Evolutionary conservation across 2,329 filamentous ascomycete genomes (phyloP).

Genomic region (Trichoderma simmonsii): DNA sequence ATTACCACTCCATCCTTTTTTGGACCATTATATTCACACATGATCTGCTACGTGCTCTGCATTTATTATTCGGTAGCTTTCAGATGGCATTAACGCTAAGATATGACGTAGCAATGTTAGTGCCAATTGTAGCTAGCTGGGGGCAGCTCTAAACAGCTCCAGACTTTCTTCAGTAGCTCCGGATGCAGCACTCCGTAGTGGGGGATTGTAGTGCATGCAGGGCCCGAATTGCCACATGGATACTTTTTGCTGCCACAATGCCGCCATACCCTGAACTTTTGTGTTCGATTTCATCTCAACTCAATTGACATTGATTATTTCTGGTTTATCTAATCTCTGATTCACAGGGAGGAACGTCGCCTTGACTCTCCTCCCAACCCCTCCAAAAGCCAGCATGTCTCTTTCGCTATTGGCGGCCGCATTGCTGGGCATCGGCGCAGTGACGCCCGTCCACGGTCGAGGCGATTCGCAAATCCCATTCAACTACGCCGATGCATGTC

Average conservation of each 20-base stretch:
- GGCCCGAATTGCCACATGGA: background rate
- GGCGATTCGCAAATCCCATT: constrained; percentile 28
- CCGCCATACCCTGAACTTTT: background rate
- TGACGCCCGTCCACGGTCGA: constrained; percentile 19
- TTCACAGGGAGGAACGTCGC: background rate
- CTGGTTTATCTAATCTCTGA: background rate
- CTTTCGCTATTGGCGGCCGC: constrained; percentile 27
- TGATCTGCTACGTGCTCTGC: background rate
- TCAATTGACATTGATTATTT: background rate
- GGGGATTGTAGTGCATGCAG: constrained; percentile 5
- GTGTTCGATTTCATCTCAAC: background rate
- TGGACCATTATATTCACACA: background rate
- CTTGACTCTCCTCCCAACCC: constrained; percentile 3
- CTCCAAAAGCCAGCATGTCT: constrained; percentile 23
- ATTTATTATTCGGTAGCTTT: background rate
- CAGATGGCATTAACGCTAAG: background rate
- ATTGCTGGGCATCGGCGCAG: constrained; percentile 28
- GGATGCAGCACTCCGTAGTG: background rate
- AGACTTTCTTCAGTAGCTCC: background rate
- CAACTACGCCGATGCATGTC: constrained; percentile 34
- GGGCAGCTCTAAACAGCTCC: background rate
- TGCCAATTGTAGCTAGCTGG: background rate
- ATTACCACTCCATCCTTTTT: background rate
- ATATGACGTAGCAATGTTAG: background rate
- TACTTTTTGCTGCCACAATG: background rate